A percentile compares a stretch with the other conserved stretches of the same genome.
Conservation (phyloP, 2,329 filamentous ascomycete species). For the Aschersonia sp. region DNA sequence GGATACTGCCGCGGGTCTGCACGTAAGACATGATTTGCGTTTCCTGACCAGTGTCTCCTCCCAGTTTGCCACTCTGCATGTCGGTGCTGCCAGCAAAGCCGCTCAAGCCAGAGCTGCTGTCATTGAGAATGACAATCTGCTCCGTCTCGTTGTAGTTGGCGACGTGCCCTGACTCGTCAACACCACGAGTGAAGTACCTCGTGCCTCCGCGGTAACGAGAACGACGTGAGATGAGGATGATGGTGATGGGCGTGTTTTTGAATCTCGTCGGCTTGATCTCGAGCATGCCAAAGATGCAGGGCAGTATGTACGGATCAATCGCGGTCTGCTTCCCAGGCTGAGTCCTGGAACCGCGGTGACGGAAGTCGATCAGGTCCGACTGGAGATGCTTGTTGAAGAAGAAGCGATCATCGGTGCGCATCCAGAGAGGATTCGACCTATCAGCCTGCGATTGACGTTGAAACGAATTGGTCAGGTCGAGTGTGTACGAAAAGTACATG, state of each 20-base stretch:
- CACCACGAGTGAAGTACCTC: slow-evolving; percentile 84
- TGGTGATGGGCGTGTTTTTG: slow-evolving; percentile 70
- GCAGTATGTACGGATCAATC: slow-evolving; percentile 83
- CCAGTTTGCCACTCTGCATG: slow-evolving; percentile 59
- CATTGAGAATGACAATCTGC: slow-evolving; percentile 81
- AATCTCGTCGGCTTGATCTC: slow-evolving; percentile 77
- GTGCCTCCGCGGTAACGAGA: slow-evolving; percentile 83
- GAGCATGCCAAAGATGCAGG: slow-evolving; percentile 92
- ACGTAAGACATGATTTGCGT: slow-evolving; percentile 88
- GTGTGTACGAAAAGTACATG: slow-evolving; percentile 96
- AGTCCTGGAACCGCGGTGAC: slow-evolving; percentile 45
- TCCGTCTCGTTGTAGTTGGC: slow-evolving; percentile 99
- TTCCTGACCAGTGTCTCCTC: slow-evolving; percentile 48
- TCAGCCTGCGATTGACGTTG: slow-evolving; percentile 79
- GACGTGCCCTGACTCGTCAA: slow-evolving; percentile 89
- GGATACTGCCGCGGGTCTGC: slow-evolving; percentile 90
- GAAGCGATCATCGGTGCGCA: slow-evolving; percentile 87
- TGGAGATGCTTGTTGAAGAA: slow-evolving; percentile 97
- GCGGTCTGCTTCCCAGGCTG: slow-evolving; percentile 57
- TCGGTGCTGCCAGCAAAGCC: slow-evolving; percentile 68
- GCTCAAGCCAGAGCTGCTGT: slow-evolving; percentile 56
- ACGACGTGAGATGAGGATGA: slow-evolving; percentile 76
- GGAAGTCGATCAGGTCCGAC: slow-evolving; percentile 81
- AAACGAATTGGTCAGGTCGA: slow-evolving; percentile 93
- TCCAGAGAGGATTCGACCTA: slow-evolving; percentile 64